Conservation (phyloP, 257 asterid species). For the Solanum appendiculatum region DNA sequence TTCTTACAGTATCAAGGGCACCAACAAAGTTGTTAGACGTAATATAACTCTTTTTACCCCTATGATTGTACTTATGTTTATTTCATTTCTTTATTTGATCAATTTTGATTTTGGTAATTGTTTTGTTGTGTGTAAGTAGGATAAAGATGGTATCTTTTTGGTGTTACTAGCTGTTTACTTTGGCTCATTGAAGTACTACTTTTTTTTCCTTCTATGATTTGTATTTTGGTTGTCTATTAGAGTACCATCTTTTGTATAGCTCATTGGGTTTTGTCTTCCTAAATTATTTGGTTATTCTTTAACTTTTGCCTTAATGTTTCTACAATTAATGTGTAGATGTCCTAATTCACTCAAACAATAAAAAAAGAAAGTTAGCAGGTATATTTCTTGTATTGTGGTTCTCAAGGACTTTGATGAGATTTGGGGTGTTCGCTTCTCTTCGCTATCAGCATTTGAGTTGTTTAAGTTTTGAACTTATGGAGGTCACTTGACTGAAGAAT, state of each 20-base stretch:
- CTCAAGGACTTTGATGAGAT: neutral
- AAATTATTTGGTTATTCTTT: neutral
- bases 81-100: neutral
- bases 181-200: neutral
- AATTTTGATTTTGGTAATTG: neutral
- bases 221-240: neutral
- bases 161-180: neutral
- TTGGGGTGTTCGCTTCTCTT: neutral
- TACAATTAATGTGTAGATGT: neutral
- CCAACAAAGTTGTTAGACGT: slow-evolving; percentile 88
- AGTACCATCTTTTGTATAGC: neutral
- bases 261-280: neutral
- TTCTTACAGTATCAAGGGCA: slow-evolving; percentile 77
- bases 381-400: neutral
- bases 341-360: neutral
- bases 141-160: neutral
- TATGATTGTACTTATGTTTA: neutral
- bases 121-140: neutral
- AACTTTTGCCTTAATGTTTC: neutral
- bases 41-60: neutral
- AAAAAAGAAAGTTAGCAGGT: neutral
- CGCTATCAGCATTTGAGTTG: neutral
- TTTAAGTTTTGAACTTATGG: neutral
- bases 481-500: neutral
- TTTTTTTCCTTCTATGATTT: neutral